Percentiles rank a stretch among this genome's conserved stretches.
These are phyloP conservation scores for Zelonia costaricensis DNA, from an alignment of 208 protist species.

Conservation along the genomic window DNA sequence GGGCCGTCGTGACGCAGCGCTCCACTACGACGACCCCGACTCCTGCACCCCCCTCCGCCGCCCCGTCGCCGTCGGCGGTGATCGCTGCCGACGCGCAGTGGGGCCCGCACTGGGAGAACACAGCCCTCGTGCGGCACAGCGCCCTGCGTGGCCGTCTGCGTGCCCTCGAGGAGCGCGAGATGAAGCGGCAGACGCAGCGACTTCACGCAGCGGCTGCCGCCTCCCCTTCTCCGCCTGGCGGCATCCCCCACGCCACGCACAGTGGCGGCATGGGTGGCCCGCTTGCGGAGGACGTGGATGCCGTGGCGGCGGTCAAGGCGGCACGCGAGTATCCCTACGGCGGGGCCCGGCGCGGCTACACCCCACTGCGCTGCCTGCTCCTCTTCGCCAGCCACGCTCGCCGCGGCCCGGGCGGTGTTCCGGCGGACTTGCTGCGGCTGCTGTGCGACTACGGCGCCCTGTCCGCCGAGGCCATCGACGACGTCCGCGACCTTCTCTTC, in stretches of 20 bases:
- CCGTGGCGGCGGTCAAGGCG: slow-evolving; percentile 13
- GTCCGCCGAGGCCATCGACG: slow-evolving; percentile 17
- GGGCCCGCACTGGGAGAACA: slow-evolving; percentile 33
- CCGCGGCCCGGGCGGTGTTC: neutral
- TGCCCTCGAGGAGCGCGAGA: slow-evolving; percentile 16
- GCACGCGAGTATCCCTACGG: slow-evolving; percentile 29
- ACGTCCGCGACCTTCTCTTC: slow-evolving; percentile 51
- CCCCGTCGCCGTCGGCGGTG: neutral
- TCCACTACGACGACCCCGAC: too few relatives aligned
- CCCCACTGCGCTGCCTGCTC: slow-evolving; percentile 44
- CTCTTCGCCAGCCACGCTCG: slow-evolving; percentile 11
- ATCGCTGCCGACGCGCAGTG: slow-evolving; percentile 5
- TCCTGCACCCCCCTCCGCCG: neutral
- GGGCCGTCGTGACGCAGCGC: slow-evolving; percentile 36
- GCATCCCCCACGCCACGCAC: neutral
- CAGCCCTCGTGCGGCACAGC: slow-evolving; percentile 22
- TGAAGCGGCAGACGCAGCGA: slow-evolving; percentile 15
- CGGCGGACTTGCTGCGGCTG: slow-evolving; percentile 36
- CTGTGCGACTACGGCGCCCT: slow-evolving; percentile 53
- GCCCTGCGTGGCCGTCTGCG: slow-evolving; percentile 17
- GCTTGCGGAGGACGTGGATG: slow-evolving; percentile 19
- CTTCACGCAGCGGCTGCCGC: slow-evolving; percentile 2
- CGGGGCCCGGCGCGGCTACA: slow-evolving; percentile 39
- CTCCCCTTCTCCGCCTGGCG: neutral
- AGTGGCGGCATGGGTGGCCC: neutral